Evolutionary conservation across 2,329 filamentous ascomycete species (phyloP).

Genomic region (Neonectria punicea): DNA sequence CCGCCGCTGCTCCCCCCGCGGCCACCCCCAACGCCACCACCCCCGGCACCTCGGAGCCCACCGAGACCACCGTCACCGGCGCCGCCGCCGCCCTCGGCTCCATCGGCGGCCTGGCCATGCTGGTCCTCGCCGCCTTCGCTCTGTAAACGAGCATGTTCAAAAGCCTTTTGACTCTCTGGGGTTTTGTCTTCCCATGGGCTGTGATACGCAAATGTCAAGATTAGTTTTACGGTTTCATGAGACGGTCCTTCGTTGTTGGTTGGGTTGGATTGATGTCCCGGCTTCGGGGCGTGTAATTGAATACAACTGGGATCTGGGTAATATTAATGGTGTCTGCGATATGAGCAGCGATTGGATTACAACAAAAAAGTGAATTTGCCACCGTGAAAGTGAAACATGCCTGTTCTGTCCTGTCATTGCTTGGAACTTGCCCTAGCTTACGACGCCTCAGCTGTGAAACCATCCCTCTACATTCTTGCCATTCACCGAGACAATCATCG

Average conservation of each 20-base stretch:
- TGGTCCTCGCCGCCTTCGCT: conserved; percentile 48
- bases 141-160: conserved; percentile 45
- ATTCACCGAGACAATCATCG: background rate
- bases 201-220: conserved; percentile 9
- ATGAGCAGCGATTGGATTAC: conserved; percentile 17
- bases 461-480: background rate
- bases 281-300: conserved; percentile 14
- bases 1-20: conserved; percentile 24
- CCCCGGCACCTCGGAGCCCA: background rate
- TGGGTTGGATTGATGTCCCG: conserved; percentile 9
- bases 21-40: conserved; percentile 27
- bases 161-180: background rate
- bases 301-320: conserved; percentile 27
- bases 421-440: background rate
- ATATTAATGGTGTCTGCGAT: conserved; percentile 26
- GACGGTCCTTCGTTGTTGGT: conserved; percentile 11
- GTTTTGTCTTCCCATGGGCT: background rate
- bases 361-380: background rate
- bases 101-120: conserved; percentile 48
- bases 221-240: conserved; percentile 22
- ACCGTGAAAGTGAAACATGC: background rate
- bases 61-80: conserved; percentile 31
- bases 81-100: conserved; percentile 47
- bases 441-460: background rate
- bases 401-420: background rate